Base-by-base conservation (phyloP, 768 basidiomycete species). In the Mycena epipterygia region DNA sequence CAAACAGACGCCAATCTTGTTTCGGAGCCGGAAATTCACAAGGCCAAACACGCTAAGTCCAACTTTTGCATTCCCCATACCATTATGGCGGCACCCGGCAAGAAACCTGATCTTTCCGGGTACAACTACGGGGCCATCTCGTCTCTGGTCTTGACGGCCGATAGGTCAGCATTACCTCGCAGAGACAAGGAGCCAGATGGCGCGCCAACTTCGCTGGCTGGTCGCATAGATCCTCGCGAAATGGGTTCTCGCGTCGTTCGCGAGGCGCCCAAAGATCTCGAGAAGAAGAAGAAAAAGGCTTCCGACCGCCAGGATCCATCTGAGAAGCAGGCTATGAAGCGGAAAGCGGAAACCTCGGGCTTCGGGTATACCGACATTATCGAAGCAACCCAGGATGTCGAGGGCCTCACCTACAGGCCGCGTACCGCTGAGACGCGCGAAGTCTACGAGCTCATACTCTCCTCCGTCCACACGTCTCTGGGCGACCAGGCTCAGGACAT, bases 91-190 rank as follows among this genome's bases (percentile, higher is more conserved):
- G 64, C 70, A n/a, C 66, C 65, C 5, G 64, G 65, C 30, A 65
- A 70, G 63, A 71, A 64, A 64, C 71, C 71, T 48, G 71, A 72
- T 57, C 66, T 72, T 51, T 72, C 71, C 25, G 71, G 71, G 29
- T 98, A 96, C 89, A 98, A 98, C 85, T 98, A 99, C 87, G 91
- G 93, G 52, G 95, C 95, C 63, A 97, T 98, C 78, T 95, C 95
- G 32, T 96, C 95, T 25, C 89, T 98, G 49, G 97, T 99, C 51
- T 87, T 98, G 77, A 96, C 94, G n/a, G 95, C 97, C 16, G 93
- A 95, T 83, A 86, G 91, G 62, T 93, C 93, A 59, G 88, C 87
- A 2, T 83, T 95, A 58, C 94, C 94, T 23, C 88, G 95, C 53
- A 88, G 96, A 71, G 95, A 97, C 87, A 94, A 94, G 83, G 97